Base-by-base conservation (phyloP, 768 basidiomycete species). In the Myochromella boudieri region DNA sequence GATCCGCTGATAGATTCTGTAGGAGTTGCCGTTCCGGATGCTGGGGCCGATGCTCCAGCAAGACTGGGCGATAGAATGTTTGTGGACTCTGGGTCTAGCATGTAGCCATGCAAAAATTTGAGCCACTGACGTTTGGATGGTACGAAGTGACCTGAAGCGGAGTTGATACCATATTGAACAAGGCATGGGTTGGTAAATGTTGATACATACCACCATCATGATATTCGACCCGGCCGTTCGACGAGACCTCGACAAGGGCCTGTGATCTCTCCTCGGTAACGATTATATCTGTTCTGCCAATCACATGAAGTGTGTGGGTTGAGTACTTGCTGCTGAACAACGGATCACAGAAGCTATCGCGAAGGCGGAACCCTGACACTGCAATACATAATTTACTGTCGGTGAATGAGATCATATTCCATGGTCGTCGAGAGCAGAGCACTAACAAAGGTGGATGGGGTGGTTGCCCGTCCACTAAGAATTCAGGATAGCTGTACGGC, bases 111-210 rank as follows among this genome's bases (percentile, higher is more conserved):
- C 42, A 93, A 68, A 65, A 94, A 92, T 55, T 75, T 77, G 24
- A 86, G 75, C 91, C 89, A 94, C 33, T 68, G 75, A 1, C 77
- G 80, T 55, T 85, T 88, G 8, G 82, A 84, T 1, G 91, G 91
- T 3, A 93, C 82, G 54, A 91, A 90, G 63, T 94, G 91, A 6
- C 89, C 90, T 91, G 17, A 15, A 5, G 2, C 18, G 26, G 36
- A 10, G 15, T 37, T 24, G 15, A 34, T n/a, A 7, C 18, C 14
- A 42, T 15, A 17, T 26, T 32, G 38, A 17, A 25, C 20, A 18
- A 38, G 28, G 36, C 11, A 7, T 12, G 24, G 14, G 28, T 11
- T 33, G 38, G 42, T 39, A 2, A 36, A 36, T 15, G 12, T 32
- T 18, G n/a, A 31, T 15, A 66, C 83, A 24, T 46, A 91, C 91